These are phyloP conservation scores for Leishmania major DNA, from an alignment of 208 protist genomes.

Conservation along the genomic window DNA sequence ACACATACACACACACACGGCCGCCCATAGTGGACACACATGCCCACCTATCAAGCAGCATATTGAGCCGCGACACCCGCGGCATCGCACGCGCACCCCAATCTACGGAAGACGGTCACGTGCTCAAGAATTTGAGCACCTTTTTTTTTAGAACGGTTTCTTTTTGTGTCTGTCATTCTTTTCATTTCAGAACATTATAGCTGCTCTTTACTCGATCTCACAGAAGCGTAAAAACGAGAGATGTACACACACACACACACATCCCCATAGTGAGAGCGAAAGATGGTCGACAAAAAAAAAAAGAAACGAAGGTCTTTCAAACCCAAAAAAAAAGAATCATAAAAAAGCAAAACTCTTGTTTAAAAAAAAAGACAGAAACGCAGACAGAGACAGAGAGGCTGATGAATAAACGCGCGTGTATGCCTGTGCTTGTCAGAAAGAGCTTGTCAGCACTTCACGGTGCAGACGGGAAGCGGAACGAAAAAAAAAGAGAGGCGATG, in stretches of 20 bases:
- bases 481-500: neutral
- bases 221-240: neutral
- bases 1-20: neutral
- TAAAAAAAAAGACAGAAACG: neutral
- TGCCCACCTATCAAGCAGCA: neutral
- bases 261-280: neutral
- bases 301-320: neutral
- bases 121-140: neutral
- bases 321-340: neutral
- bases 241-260: neutral
- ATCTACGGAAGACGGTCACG: neutral
- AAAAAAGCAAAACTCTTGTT: neutral
- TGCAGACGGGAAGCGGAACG: neutral
- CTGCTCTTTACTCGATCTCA: neutral
- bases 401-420: neutral
- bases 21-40: neutral
- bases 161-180: neutral
- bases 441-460: neutral
- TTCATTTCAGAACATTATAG: neutral
- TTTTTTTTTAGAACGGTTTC: neutral
- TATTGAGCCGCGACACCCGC: neutral
- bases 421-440: neutral
- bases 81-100: neutral
- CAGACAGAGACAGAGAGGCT: neutral
- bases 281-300: neutral